Conservation (phyloP, 805 yeast genomes). For the Zygoascus flipseniorum region DNA sequence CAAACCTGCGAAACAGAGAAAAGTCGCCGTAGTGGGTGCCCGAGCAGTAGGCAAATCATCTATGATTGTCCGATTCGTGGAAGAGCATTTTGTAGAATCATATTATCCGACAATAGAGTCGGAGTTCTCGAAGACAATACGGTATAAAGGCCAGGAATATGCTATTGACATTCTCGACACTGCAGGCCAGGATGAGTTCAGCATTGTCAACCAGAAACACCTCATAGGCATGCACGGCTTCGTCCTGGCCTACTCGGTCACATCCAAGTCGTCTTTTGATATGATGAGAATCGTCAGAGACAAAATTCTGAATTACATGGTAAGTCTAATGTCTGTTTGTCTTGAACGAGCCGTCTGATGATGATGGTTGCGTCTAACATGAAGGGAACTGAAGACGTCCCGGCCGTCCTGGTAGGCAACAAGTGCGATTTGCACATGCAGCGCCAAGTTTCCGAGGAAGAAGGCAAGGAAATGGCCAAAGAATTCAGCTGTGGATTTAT, state of each 20-base stretch:
- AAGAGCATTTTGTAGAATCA: slow-evolving; percentile 78
- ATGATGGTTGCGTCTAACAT: neutral
- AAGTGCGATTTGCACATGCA: slow-evolving; percentile 62
- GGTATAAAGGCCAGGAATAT: slow-evolving; percentile 64
- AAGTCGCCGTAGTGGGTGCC: slow-evolving; percentile 80
- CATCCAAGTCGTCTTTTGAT: slow-evolving; percentile 70
- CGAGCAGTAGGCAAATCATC: slow-evolving; percentile 76
- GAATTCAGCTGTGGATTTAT: slow-evolving; percentile 63
- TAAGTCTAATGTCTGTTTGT: slow-evolving; percentile 1
- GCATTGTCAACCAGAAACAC: slow-evolving; percentile 69
- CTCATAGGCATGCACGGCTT: slow-evolving; percentile 79
- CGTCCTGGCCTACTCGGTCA: slow-evolving; percentile 71
- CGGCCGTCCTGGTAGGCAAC: slow-evolving; percentile 67
- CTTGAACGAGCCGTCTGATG: neutral
- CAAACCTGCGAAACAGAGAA: slow-evolving; percentile 20
- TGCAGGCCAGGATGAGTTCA: slow-evolving; percentile 88
- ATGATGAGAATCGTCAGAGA: slow-evolving; percentile 70
- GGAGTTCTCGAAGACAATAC: slow-evolving; percentile 64
- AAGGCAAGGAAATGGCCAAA: slow-evolving; percentile 54
- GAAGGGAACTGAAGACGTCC: slow-evolving; percentile 46
- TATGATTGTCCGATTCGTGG: slow-evolving; percentile 74
- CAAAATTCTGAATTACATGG: slow-evolving; percentile 56
- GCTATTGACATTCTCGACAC: slow-evolving; percentile 82
- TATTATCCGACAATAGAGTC: slow-evolving; percentile 90
- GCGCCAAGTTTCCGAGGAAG: slow-evolving; percentile 48